Conservation (phyloP, 345 rosid genomes). For the Pistacia atlantica region DNA sequence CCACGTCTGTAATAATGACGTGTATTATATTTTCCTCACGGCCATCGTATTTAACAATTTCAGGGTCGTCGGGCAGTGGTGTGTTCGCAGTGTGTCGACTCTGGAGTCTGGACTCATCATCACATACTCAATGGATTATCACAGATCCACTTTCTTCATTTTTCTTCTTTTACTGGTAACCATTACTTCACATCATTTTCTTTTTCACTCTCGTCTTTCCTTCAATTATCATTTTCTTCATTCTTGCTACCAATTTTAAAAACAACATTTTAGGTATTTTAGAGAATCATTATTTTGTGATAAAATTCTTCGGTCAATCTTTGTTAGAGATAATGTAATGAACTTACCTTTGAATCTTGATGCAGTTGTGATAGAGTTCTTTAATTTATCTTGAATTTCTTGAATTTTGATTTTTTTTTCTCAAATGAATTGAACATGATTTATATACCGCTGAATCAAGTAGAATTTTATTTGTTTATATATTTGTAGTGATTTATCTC, state of each 20-base stretch:
- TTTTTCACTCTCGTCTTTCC: not conserved
- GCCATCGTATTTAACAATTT: too few relatives aligned
- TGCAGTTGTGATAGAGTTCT: not conserved
- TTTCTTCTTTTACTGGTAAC: conserved; percentile 15
- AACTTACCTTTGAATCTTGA: not conserved
- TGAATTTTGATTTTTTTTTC: not conserved
- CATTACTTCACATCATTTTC: not conserved
- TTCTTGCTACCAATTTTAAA: not conserved
- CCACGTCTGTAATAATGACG: too few relatives aligned
- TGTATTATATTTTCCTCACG: too few relatives aligned
- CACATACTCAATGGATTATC: conserved; percentile 1
- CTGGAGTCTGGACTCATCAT: conserved; percentile 1
- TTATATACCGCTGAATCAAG: not conserved
- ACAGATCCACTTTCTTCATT: conserved; percentile 9
- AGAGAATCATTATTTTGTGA: not conserved
- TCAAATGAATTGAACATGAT: not conserved
- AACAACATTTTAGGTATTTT: not conserved
- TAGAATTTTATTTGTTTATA: not conserved
- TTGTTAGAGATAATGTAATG: not conserved
- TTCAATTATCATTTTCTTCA: not conserved
- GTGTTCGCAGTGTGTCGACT: not conserved
- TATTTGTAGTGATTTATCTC: too few relatives aligned
- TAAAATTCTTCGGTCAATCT: not conserved
- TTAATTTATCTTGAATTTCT: not conserved
- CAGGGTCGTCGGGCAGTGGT: not conserved